Evolutionary conservation across 176 grass and related monocot genomes (phyloP), one percentile per base, ranked within the genome.

Genomic region (Triticum urartu): DNA sequence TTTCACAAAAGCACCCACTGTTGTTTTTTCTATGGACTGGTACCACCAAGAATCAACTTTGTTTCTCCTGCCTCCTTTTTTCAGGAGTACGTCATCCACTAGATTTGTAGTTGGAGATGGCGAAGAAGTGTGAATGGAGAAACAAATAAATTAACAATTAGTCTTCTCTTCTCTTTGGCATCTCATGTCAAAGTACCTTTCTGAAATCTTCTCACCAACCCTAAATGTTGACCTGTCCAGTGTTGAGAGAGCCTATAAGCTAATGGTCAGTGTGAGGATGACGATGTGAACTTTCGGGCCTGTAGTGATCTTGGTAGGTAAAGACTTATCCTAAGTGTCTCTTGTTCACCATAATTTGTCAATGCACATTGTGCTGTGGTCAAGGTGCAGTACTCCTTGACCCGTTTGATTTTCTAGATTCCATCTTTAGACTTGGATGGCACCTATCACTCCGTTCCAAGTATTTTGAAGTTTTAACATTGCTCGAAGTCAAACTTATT

Each of bases 281-380:
- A 30, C 7, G 43, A 22, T 43, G 17, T 56, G 28, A 26, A 61
- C 67, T 50, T 32, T 22, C 26, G 30, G 48, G 21, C 81, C 70
- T 17, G 32, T 77, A 56, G 81, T 91, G 86, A 77, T 56, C 81
- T 85, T 88, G 82, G 86, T 91, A 65, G 86, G 89, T 91, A 40
- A 88, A 56, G 71, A 81, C 80, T 73, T 87, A 25, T 87, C 2
- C 20, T 30, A 80, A 77, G 62, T 24, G 20, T 36, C 33, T 59
- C 6, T 47, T 33, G 50, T 71, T 6, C 36, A 22, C 22, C 30
- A 28, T 43, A 70, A 33, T 79, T 79, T 61, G 81, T 80, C 81
- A 48, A 80, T 50, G 60, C 26, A 7, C 45, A 60, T 48, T 66
- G 7, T 75, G 36, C 61, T 83, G 13, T 50, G 38, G 85, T 87